phyloP scores from a whole-genome alignment of 306 rosid genomes.

The Benincasa hispida region DNA sequence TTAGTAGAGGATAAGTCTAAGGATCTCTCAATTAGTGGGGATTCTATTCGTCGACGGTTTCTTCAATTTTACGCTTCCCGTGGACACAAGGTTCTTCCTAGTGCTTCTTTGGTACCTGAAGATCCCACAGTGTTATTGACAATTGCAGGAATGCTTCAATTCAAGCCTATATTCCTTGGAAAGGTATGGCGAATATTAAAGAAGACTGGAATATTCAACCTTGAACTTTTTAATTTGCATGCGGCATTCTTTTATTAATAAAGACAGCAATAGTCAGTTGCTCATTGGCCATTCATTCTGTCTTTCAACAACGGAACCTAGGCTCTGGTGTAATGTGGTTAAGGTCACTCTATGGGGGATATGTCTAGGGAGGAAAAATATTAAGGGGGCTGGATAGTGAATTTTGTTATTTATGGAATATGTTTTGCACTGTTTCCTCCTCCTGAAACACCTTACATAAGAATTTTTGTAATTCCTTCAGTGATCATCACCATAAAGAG shows the following conservation, averaged over 20 bases:
- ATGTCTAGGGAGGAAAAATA: background rate
- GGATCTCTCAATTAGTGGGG: slow-evolving; percentile 43
- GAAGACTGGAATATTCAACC: background rate
- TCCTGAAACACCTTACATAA: background rate
- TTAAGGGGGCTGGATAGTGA: background rate
- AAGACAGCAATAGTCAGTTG: background rate
- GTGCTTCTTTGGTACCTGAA: slow-evolving; percentile 87
- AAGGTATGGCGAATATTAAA: slow-evolving; percentile 23
- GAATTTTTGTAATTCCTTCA: background rate
- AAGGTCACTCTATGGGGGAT: background rate
- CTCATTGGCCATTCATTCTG: background rate
- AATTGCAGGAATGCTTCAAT: slow-evolving; percentile 98
- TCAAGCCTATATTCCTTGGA: slow-evolving; percentile 84
- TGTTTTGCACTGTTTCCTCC: background rate
- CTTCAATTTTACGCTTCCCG: slow-evolving; percentile 70
- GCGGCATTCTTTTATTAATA: background rate
- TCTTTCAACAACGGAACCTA: background rate
- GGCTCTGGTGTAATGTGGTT: background rate
- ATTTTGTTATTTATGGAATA: background rate
- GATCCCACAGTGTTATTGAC: slow-evolving; percentile 86
- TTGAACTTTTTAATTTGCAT: background rate
- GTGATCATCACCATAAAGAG: background rate
- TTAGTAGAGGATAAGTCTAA: slow-evolving; percentile 19
- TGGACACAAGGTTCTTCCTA: slow-evolving; percentile 73
- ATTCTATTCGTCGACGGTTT: slow-evolving; percentile 57